Evolutionary conservation across 1,284 basidiomycete species (phyloP), one percentile per base, ranked within the genome.

Genomic region (Ceratobasidium sp.): DNA sequence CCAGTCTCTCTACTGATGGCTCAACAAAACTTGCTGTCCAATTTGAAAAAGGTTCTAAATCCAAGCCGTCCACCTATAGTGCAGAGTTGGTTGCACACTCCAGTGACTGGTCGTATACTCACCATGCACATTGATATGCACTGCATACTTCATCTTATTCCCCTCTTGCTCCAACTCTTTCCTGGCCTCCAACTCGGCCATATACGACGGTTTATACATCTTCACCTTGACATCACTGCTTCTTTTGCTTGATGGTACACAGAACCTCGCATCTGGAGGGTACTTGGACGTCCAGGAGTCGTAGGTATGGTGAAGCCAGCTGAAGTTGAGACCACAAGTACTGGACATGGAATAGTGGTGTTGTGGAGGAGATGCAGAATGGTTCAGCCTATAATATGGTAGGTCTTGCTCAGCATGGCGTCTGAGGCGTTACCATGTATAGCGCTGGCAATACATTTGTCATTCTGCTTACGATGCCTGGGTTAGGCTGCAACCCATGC

Each of bases 71-170:
- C 43, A 18, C 65, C 65, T 67, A n/a, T n/a, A n/a, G 34, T n/a
- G n/a, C n/a, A 26, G 21, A n/a, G 9, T 12, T 43, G n/a, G 26
- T 73, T 69, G 46, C 41, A 60, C 36, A 12, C 21, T 10, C n/a
- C n/a, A 14, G 18, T 16, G 32, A 30, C 1, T 36, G 21, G 5
- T 8, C 1, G 18, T 1, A 3, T 14, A 34, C 53, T 50, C 39
- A 53, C 72, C 72, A 43, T 73, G 72, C 8, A 61, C 14, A 28
- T 73, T 73, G 50, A 73, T 71, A 45, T 73, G 67, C 32, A 71
- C 67, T 12, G 72, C 57, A 39, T 60, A 46, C 46, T 39, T 60
- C 12, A n/a, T n/a, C 28, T 16, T 18, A 16, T 57, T 34, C 9
- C n/a, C 39, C 16, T 30, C 16, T n/a, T 28, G 41, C 65, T 32